Percentiles rank a stretch among this genome's conserved stretches.
phyloP scores from a whole-genome alignment of 2,329 filamentous ascomycete genomes.

The Stromatinia cepivora region DNA sequence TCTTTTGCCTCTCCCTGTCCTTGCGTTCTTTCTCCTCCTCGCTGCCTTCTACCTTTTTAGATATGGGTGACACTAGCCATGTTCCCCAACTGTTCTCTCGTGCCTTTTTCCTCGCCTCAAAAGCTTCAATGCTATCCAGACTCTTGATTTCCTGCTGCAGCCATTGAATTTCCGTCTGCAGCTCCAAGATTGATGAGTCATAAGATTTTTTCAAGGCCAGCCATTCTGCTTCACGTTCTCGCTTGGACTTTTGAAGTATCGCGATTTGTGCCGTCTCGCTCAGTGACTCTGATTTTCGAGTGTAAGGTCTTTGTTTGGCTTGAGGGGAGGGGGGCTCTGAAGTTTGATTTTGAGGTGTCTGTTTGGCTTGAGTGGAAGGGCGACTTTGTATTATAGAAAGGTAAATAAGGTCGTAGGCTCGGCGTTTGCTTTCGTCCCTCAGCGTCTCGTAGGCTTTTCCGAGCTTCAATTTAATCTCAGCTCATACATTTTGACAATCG shows the following conservation, averaged over 20 bases:
- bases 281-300: constrained; percentile 7
- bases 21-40: constrained; percentile 42
- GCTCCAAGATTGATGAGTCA: constrained; percentile 31
- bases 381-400: constrained; percentile 18
- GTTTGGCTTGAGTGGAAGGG: not conserved
- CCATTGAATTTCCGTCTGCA: constrained; percentile 30
- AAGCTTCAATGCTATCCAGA: constrained; percentile 36
- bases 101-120: constrained; percentile 39
- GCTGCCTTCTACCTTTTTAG: constrained; percentile 36
- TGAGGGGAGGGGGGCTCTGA: constrained; percentile 14
- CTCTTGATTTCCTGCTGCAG: constrained; percentile 39
- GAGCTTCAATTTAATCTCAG: constrained; percentile 34
- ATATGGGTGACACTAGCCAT: constrained; percentile 40
- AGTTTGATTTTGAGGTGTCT: not conserved
- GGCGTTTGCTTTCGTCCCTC: constrained; percentile 39
- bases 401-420: constrained; percentile 41
- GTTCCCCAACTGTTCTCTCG: constrained; percentile 40
- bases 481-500: not conserved
- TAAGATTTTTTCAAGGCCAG: constrained; percentile 31
- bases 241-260: constrained; percentile 37
- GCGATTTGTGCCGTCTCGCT: constrained; percentile 37
- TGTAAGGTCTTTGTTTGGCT: constrained; percentile 8
- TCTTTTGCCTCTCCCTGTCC: constrained; percentile 40
- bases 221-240: constrained; percentile 41
- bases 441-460: constrained; percentile 43